phyloP scores from a whole-genome alignment of 345 rosid species.

The Syzygium aqueum region DNA sequence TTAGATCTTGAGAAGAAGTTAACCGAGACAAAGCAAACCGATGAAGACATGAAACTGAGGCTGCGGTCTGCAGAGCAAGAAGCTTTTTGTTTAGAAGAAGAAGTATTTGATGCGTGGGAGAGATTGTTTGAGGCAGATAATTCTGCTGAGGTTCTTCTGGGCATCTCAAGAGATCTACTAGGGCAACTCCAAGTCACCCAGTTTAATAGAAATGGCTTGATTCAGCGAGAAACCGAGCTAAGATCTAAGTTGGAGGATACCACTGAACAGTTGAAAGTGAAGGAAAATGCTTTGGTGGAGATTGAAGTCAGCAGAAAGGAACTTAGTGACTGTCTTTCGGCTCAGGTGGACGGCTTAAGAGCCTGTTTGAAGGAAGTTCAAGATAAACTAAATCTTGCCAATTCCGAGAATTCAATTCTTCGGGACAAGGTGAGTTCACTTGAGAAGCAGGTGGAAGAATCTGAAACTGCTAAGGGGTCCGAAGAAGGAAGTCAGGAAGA shows the following conservation, averaged over 20 bases:
- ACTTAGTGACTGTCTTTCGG: conserved; percentile 28
- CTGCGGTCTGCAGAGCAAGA: conserved; percentile 50
- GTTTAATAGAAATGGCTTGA: conserved; percentile 56
- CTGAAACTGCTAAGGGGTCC: conserved; percentile 5
- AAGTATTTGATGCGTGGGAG: conserved; percentile 37
- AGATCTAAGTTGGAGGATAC: conserved; percentile 38
- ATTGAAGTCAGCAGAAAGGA: conserved; percentile 39
- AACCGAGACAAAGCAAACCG: conserved; percentile 51
- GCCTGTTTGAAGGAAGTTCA: conserved; percentile 54
- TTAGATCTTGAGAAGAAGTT: conserved; percentile 82
- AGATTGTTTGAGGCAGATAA: conserved; percentile 67
- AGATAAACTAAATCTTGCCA: conserved; percentile 32
- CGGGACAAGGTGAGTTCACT: conserved; percentile 39
- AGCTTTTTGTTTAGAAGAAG: conserved; percentile 54
- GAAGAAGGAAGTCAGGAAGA: conserved; percentile 13
- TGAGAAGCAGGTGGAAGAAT: conserved; percentile 45
- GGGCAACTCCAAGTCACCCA: conserved; percentile 53
- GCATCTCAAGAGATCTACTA: conserved; percentile 61
- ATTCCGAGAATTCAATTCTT: conserved; percentile 41
- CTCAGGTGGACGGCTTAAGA: conserved; percentile 44
- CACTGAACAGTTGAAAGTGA: conserved; percentile 36
- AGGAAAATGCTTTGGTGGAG: conserved; percentile 42
- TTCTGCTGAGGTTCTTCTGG: conserved; percentile 56
- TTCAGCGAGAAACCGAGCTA: conserved; percentile 43
- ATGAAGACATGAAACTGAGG: conserved; percentile 44